Percentiles rank a stretch among this genome's conserved stretches.
Evolutionary conservation across 805 yeast genomes (phyloP).

Genomic region (Candida sakaeoensis): DNA sequence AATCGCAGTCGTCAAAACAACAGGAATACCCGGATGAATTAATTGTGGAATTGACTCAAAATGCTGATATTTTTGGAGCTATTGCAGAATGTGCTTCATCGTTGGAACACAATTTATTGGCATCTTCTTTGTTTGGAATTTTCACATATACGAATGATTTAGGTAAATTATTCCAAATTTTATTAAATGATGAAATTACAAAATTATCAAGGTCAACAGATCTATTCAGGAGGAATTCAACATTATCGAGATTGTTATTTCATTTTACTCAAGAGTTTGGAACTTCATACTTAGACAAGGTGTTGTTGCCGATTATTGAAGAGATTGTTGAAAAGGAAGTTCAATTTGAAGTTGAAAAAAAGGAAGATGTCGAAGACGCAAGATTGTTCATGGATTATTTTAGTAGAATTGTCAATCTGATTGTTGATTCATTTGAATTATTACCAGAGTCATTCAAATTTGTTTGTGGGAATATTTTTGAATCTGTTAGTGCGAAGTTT

Average conservation of each 20-base stretch:
- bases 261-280: conserved; percentile 71
- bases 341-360: conserved; percentile 63
- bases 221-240: conserved; percentile 74
- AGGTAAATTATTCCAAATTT: conserved; percentile 47
- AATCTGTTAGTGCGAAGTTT: conserved; percentile 55
- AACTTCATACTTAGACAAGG: conserved; percentile 47
- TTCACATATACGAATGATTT: conserved; percentile 37
- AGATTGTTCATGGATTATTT: conserved; percentile 55
- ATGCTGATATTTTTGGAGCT: conserved; percentile 42
- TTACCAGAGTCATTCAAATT: conserved; percentile 72
- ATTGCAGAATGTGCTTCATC: conserved; percentile 63
- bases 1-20: conserved; percentile 26
- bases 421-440: conserved; percentile 48
- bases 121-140: conserved; percentile 58
- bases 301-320: conserved; percentile 54
- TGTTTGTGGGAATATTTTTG: conserved; percentile 64
- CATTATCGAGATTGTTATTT: conserved; percentile 74
- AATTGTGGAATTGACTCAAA: conserved; percentile 21
- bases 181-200: conserved; percentile 61
- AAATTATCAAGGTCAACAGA: conserved; percentile 62
- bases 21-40: conserved; percentile 28
- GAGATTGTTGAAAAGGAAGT: conserved; percentile 48
- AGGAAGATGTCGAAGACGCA: conserved; percentile 28
- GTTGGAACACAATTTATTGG: conserved; percentile 65
- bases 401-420: conserved; percentile 52